phyloP scores from a whole-genome alignment of 176 grass and related monocot genomes.

The Triticum urartu region DNA sequence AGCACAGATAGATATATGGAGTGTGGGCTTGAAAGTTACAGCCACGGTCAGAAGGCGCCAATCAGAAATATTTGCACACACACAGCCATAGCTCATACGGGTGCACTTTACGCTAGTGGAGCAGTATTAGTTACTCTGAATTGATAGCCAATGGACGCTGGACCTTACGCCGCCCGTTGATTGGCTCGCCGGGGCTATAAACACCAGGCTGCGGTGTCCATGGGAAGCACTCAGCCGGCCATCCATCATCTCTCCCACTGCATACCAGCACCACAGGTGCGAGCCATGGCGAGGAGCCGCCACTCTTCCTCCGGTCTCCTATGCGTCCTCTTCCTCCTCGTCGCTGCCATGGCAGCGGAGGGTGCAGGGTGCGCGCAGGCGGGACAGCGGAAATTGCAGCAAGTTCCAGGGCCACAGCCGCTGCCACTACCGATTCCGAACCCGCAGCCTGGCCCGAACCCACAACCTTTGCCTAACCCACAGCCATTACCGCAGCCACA shows the following conservation, averaged over 20 bases:
- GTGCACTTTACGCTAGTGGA: conserved; percentile 3
- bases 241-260: background rate
- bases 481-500: background rate
- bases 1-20: background rate
- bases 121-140: background rate
- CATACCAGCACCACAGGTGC: too few relatives aligned
- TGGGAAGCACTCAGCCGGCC: background rate
- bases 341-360: background rate
- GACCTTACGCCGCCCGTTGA: background rate
- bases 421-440: background rate
- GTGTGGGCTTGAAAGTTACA: background rate
- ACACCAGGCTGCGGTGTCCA: background rate
- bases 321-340: background rate
- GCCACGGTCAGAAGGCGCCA: background rate
- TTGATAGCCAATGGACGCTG: background rate
- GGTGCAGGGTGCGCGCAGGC: background rate
- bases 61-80: background rate
- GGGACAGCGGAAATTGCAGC: background rate
- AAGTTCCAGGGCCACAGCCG: background rate
- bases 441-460: background rate
- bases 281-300: conserved; percentile 14
- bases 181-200: conserved; percentile 21
- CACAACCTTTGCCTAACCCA: background rate
- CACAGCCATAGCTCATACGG: background rate
- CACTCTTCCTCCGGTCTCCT: background rate